phyloP scores from a whole-genome alignment of 129 eudicot genomes.

The Logfia minima region DNA sequence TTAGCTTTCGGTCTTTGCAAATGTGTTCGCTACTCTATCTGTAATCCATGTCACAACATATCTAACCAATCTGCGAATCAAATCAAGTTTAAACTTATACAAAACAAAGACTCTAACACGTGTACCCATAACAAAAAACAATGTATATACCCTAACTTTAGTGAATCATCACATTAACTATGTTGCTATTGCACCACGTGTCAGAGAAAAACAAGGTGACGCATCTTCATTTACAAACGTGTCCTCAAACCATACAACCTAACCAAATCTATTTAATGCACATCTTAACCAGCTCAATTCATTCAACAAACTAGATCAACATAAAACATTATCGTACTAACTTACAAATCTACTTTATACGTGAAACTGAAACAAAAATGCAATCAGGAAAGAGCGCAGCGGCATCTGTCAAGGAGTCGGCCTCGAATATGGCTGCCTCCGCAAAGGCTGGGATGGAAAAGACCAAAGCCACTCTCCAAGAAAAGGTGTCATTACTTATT shows the following conservation, averaged over 20 bases:
- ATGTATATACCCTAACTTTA: no score
- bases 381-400: slow-evolving; percentile 43
- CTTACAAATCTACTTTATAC: neutral
- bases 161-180: neutral
- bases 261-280: slow-evolving; percentile 17
- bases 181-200: slow-evolving; percentile 7
- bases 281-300: neutral
- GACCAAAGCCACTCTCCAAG: slow-evolving; percentile 60
- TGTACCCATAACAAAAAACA: no score
- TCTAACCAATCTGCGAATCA: no score
- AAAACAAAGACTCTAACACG: neutral
- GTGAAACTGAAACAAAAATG: slow-evolving; percentile 25
- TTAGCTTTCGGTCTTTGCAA: no score
- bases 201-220: neutral
- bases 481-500: slow-evolving; percentile 39
- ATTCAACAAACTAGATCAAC: neutral
- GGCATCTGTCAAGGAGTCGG: slow-evolving; percentile 39
- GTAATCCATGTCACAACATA: no score
- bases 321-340: neutral
- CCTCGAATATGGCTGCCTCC: slow-evolving; percentile 50
- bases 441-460: slow-evolving; percentile 61
- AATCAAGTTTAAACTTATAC: no score
- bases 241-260: slow-evolving; percentile 3
- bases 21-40: no score
- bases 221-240: neutral